Evolutionary conservation across 2,329 filamentous ascomycete species (phyloP), one percentile per base, ranked within the genome.

Genomic region (Macrophomina pseudophaseolina): DNA sequence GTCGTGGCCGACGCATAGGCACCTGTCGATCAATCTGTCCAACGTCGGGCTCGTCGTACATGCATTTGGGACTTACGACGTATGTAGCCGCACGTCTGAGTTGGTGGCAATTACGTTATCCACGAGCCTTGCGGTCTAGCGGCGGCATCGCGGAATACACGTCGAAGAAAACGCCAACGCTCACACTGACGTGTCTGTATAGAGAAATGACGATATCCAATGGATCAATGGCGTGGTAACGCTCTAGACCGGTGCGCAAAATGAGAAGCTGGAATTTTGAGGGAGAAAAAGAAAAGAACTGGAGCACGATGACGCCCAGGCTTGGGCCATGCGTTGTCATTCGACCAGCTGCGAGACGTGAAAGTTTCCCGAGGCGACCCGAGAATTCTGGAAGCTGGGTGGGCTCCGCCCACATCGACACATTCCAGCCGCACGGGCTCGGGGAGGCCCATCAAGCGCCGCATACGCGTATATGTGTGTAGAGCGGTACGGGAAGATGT

Each of bases 161-260:
- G 42, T 32, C 23, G 33, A 30, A 62, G 48, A 38, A 44, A 28
- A 62, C 42, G 32, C 58, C 18, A 62, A 62, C 5, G n/a, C 30
- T 49, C 44, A 16, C 42, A 62, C 42, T 62, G 58, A 62, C 58
- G 58, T 62, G 58, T 49, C 38, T 23, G 23, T 16, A 44, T 62
- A 44, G 44, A 38, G 44, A 62, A 18, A 62, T 62, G 58, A 62
- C 58, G 58, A 49, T 62, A 62, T 49, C n/a, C 58, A 49, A n/a
- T 35, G n/a, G 11, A n/a, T 33, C 16, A 12, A 62, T 49, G 30
- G 44, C 58, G 58, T 23, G 5, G 42, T 4, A 32, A 23, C 42
- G 32, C 46, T 62, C 58, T 38, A 23, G 44, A 49, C 30, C 58
- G 49, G 32, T 18, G 42, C 58, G 49, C 44, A 38, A n/a, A 30